Conservation (phyloP, 1,284 basidiomycete genomes). For the Microbotryum silenes-acaulis region DNA sequence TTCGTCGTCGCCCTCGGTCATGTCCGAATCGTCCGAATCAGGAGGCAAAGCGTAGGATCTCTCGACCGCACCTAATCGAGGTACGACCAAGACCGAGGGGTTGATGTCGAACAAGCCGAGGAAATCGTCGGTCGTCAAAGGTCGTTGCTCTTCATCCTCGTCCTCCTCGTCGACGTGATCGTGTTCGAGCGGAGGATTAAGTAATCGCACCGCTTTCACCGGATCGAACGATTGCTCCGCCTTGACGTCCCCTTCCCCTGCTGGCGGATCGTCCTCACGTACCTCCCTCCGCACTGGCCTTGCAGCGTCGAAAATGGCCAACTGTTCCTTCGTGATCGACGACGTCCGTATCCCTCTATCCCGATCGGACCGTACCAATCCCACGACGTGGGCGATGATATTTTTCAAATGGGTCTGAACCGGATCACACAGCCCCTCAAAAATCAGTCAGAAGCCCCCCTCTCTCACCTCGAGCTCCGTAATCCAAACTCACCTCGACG, state of each 20-base stretch:
- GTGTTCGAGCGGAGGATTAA: background rate
- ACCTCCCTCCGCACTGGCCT: no score
- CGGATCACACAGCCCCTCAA: background rate
- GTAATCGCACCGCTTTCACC: no score
- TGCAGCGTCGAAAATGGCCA: no score
- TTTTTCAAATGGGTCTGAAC: conserved; percentile 18
- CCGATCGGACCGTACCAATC: conserved; percentile 20
- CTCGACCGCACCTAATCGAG: conserved; percentile 21
- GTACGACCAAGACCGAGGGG: conserved; percentile 20
- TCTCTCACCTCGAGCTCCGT: background rate
- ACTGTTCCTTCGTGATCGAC: no score
- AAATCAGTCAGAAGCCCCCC: background rate
- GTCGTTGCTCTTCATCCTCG: background rate
- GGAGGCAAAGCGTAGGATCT: conserved; percentile 26
- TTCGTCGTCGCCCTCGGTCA: conserved; percentile 1
- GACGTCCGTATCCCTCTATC: conserved; percentile 6
- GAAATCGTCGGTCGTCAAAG: conserved; percentile 23
- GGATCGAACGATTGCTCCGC: no score
- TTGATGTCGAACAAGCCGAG: conserved; percentile 27
- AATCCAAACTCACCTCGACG: conserved; percentile 14
- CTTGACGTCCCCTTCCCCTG: no score
- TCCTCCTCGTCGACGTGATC: background rate
- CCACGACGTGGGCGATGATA: conserved; percentile 23
- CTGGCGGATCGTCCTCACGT: no score
- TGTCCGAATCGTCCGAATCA: conserved; percentile 9